Evolutionary conservation across 495 filamentous ascomycete species (phyloP).

Genomic region (Neurospora sp.): DNA sequence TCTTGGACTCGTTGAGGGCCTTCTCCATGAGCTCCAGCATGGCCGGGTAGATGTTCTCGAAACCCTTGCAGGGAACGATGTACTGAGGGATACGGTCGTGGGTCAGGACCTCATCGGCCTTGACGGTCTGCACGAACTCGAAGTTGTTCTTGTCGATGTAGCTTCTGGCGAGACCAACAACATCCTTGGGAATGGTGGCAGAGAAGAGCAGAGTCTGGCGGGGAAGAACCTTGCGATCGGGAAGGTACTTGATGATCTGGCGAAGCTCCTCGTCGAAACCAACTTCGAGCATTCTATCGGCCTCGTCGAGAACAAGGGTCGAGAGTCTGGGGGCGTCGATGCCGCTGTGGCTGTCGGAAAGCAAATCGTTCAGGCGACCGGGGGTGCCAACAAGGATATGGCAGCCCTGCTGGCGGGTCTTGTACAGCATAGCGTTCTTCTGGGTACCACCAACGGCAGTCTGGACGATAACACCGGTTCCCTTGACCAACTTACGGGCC

Average conservation of each 20-base stretch:
- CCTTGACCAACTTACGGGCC: slow-evolving; percentile 55
- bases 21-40: slow-evolving; percentile 63
- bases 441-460: slow-evolving; percentile 81
- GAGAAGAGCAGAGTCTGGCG: slow-evolving; percentile 92
- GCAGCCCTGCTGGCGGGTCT: slow-evolving; percentile 65
- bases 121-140: slow-evolving; percentile 74
- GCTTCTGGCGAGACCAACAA: slow-evolving; percentile 62
- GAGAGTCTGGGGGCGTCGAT: slow-evolving; percentile 65
- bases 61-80: slow-evolving; percentile 49
- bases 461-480: slow-evolving; percentile 68
- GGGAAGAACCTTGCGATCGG: slow-evolving; percentile 44
- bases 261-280: slow-evolving; percentile 76
- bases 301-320: slow-evolving; percentile 87
- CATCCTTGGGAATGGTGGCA: slow-evolving; percentile 77
- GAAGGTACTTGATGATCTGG: slow-evolving; percentile 57
- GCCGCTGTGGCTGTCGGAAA: slow-evolving; percentile 55
- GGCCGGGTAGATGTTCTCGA: slow-evolving; percentile 67
- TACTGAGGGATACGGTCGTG: slow-evolving; percentile 78
- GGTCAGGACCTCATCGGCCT: slow-evolving; percentile 68
- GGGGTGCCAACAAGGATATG: slow-evolving; percentile 87
- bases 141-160: slow-evolving; percentile 48
- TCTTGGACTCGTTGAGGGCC: slow-evolving; percentile 31
- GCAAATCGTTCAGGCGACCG: slow-evolving; percentile 75
- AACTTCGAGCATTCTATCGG: slow-evolving; percentile 81
- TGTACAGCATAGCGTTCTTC: slow-evolving; percentile 51